Evolutionary conservation across 225 moss, liverwort and hornwort genomes (phyloP).

Genomic region (Bryoerythrophyllum caledonicum): DNA sequence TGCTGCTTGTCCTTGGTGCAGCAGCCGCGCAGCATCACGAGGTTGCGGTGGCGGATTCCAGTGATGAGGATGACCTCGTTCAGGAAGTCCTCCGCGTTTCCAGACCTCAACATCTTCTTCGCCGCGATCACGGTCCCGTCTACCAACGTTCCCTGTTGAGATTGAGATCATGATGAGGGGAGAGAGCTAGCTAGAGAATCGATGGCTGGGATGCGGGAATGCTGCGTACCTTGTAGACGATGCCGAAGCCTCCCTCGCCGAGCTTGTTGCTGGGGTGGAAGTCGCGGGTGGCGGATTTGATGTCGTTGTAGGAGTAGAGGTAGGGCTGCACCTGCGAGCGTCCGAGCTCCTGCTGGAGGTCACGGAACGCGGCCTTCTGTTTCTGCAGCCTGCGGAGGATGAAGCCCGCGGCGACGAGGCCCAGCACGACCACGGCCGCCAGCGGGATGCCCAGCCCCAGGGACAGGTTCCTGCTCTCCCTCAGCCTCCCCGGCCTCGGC

Average conservation of each 20-base stretch:
- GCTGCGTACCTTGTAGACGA: constrained; percentile 30
- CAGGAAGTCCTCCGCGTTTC: constrained; percentile 19
- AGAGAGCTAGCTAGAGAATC: too few relatives aligned
- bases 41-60: constrained; percentile 49
- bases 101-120: constrained; percentile 23
- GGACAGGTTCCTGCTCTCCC: neutral
- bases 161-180: too few relatives aligned
- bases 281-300: constrained; percentile 32
- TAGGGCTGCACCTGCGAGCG: constrained; percentile 30
- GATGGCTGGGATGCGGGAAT: neutral
- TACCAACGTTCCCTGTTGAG: constrained; percentile 20
- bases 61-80: constrained; percentile 59
- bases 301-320: constrained; percentile 29
- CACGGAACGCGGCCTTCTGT: constrained; percentile 16
- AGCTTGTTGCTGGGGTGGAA: constrained; percentile 34
- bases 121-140: constrained; percentile 26
- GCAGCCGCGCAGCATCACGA: constrained; percentile 51
- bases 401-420: neutral
- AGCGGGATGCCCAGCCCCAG: constrained; percentile 25
- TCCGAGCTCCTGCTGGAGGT: constrained; percentile 21
- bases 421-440: constrained; percentile 1
- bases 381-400: neutral
- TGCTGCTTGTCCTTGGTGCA: constrained; percentile 45
- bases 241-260: constrained; percentile 40
- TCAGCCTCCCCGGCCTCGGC: neutral